These are phyloP conservation scores for Fusarium napiforme DNA, from an alignment of 2,329 filamentous ascomycete species.

Conservation along the genomic window DNA sequence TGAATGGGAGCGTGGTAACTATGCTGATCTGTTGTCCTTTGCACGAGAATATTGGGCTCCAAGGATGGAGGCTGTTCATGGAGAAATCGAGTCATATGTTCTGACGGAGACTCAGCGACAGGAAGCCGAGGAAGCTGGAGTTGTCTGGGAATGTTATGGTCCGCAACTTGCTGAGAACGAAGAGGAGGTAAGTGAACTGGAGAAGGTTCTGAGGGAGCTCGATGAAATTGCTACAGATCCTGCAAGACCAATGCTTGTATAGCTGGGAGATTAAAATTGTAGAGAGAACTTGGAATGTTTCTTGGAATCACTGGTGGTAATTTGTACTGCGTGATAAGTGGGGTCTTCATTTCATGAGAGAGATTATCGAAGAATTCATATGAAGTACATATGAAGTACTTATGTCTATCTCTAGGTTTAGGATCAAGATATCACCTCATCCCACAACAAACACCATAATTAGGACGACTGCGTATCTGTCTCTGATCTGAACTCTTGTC, in stretches of 20 bases:
- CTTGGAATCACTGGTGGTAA: too few species aligned
- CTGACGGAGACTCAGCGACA: background rate
- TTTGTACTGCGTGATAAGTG: too few species aligned
- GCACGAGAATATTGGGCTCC: background rate
- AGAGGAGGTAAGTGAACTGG: background rate
- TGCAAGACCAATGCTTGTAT: background rate
- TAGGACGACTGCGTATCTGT: too few species aligned
- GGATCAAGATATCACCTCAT: too few species aligned
- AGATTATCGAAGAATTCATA: too few species aligned
- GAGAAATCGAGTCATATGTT: accelerated
- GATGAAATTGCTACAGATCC: background rate
- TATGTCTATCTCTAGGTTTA: too few species aligned
- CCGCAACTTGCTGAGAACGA: accelerated
- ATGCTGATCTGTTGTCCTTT: background rate
- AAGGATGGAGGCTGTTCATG: accelerated
- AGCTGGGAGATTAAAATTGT: too few species aligned
- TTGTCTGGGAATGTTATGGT: background rate
- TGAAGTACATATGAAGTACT: too few species aligned
- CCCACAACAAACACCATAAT: too few species aligned
- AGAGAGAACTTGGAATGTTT: too few species aligned
- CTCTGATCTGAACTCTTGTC: too few species aligned
- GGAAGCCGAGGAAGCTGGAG: background rate
- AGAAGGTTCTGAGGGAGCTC: accelerated
- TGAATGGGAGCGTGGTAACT: background rate
- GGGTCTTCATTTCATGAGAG: too few species aligned